Evolutionary conservation across 352 stramenopile species (phyloP), one percentile per base, ranked within the genome.

Genomic region (Peronospora belbahrii): DNA sequence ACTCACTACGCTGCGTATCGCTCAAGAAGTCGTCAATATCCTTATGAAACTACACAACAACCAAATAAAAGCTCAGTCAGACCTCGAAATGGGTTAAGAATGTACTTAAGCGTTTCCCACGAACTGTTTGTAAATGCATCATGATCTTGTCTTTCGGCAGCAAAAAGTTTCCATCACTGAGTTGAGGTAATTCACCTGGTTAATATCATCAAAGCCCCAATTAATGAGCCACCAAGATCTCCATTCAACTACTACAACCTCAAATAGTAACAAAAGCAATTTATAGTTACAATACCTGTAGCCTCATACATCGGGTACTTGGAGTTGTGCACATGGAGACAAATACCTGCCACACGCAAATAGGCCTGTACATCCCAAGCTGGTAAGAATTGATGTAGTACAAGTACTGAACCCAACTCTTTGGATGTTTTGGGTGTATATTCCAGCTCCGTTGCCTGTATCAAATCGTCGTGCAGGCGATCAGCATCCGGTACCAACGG

Each of bases 311-410:
- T 39, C 14, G 82, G 79, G 51, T 94, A 94, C 56, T 70, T 68
- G 35, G 82, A 88, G 75, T 91, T 94, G 50, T 91, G 74, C 42
- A 94, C 79, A 47, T 94, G 79, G 38, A 94, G 52, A 18, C 59
- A 56, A 23, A 94, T 70, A 42, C 75, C 59, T 6, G 79, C 79
- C 39, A 94, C 74, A 36, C 79, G 82, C 48, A 88, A 55, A 60
- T 94, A 94, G 5, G 82, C 82, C 63, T 90, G 79, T 7, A 91
- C 74, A 40, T 88, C 80, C 75, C 78, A 94, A 0, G 82, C 71
- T 2, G 82, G 79, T 37, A 88, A 63, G 48, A 94, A 93, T 59
- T 93, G 82, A 48, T 91, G 82, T 52, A 93, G 60, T 48, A 85
- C 67, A 6, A 88, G 67, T 37, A 65, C 48, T 24, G 70, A 71